Evolutionary conservation across 1,139 yeast species (phyloP).

Genomic region (Saccharomyces pastorianus): DNA sequence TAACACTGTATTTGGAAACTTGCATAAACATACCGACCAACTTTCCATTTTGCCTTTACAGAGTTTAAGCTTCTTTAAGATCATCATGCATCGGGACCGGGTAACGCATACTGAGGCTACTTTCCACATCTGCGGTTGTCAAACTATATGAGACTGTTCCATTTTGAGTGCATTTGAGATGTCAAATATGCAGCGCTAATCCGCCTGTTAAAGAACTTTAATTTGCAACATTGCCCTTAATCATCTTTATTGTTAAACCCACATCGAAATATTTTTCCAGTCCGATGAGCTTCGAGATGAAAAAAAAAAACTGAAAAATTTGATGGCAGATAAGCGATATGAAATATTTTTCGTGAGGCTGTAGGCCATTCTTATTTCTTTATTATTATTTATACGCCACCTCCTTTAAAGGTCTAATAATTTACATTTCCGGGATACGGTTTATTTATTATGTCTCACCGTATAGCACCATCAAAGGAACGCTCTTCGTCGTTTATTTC

Average conservation of each 20-base stretch:
- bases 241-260: too few relatives aligned
- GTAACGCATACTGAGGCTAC: too few relatives aligned
- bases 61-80: too few relatives aligned
- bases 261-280: background rate
- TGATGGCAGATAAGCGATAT: background rate
- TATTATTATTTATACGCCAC: background rate
- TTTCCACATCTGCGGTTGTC: too few relatives aligned
- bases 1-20: too few relatives aligned
- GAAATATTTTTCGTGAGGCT: background rate
- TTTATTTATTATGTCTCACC: background rate
- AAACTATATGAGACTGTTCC: too few relatives aligned
- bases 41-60: too few relatives aligned
- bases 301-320: background rate
- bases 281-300: background rate
- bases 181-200: background rate
- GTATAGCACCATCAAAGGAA: background rate
- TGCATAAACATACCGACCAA: too few relatives aligned
- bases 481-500: background rate
- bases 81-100: too few relatives aligned
- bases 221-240: too few relatives aligned
- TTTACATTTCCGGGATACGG: background rate
- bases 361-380: background rate
- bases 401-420: background rate
- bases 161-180: too few relatives aligned
- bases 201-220: too few relatives aligned